phyloP scores from a whole-genome alignment of 140 eudicot species.

The Oenanthe javanica region DNA sequence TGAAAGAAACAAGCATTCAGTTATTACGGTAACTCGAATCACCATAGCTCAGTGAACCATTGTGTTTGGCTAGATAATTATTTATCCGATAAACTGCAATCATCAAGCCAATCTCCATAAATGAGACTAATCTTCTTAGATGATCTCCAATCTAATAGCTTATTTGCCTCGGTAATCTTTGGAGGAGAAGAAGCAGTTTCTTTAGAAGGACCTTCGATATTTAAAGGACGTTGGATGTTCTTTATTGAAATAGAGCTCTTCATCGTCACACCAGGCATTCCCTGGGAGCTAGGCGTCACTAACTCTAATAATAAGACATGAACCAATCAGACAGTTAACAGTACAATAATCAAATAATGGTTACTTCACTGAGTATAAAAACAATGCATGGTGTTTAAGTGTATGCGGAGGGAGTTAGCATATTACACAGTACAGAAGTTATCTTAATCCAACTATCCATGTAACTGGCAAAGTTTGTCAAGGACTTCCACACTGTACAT shows the following conservation, averaged over 20 bases:
- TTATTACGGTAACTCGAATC: neutral
- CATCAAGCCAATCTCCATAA: slow-evolving; percentile 72
- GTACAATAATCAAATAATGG: too few species aligned
- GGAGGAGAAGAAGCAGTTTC: slow-evolving; percentile 25
- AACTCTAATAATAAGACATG: too few species aligned
- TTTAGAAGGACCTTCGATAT: slow-evolving; percentile 11
- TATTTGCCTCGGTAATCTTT: slow-evolving; percentile 3
- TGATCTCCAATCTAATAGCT: slow-evolving; percentile 31
- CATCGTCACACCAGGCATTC: too few species aligned
- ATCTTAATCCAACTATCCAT: too few species aligned
- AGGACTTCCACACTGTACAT: too few species aligned
- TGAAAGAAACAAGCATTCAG: too few species aligned
- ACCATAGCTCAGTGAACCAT: neutral
- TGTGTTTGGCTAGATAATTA: neutral
- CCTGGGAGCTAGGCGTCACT: slow-evolving; percentile 6
- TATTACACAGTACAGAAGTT: too few species aligned
- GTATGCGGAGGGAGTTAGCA: too few species aligned
- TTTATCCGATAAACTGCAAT: neutral
- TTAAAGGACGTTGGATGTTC: slow-evolving; percentile 9
- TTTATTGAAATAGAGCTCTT: slow-evolving; percentile 15
- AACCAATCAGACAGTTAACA: too few species aligned
- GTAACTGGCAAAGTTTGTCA: too few species aligned
- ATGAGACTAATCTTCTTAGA: slow-evolving; percentile 41
- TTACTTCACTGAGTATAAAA: too few species aligned
- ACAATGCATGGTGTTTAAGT: too few species aligned